phyloP scores from a whole-genome alignment of 2,329 filamentous ascomycete species.

The Verticillium zaregamsianum region DNA sequence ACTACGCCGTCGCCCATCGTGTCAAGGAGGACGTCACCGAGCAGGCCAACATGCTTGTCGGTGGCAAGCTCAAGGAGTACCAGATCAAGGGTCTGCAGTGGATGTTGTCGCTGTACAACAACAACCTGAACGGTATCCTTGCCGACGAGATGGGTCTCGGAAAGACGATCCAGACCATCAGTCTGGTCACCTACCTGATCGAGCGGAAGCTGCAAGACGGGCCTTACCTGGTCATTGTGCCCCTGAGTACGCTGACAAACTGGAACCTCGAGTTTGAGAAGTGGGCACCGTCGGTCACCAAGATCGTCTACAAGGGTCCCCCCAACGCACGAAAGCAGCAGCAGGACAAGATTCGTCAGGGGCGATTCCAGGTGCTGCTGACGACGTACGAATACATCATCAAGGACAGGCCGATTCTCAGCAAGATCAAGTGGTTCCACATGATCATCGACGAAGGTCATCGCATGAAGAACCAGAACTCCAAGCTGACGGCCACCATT shows the following conservation, averaged over 20 bases:
- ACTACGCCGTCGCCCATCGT: conserved; percentile 96
- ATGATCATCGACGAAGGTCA: conserved; percentile 99
- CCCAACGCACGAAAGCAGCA: conserved; percentile 83
- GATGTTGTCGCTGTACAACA: conserved; percentile 99
- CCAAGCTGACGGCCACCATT: conserved; percentile 92
- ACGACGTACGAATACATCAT: conserved; percentile 99
- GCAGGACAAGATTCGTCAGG: conserved; percentile 90
- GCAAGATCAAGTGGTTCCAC: conserved; percentile 99
- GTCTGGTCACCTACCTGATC: conserved; percentile 93
- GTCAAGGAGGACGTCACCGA: conserved; percentile 85
- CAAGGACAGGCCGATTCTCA: conserved; percentile 91
- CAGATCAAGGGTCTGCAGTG: conserved; percentile 98
- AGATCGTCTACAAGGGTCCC: conserved; percentile 95
- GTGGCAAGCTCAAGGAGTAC: conserved; percentile 93
- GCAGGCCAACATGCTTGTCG: conserved; percentile 83
- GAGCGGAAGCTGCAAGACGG: conserved; percentile 90
- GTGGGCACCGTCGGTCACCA: conserved; percentile 84
- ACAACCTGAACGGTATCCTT: conserved; percentile 97
- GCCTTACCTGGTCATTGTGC: conserved; percentile 94
- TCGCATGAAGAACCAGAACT: conserved; percentile 98
- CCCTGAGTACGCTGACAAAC: conserved; percentile 93
- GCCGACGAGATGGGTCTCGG: conserved; percentile 99
- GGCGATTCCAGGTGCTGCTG: conserved; percentile 90
- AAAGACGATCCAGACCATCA: conserved; percentile 99
- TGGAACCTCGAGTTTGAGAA: conserved; percentile 99